These are phyloP conservation scores for Spirogloea muscicola DNA, from an alignment of 139 green algal species.

Conservation along the genomic window DNA sequence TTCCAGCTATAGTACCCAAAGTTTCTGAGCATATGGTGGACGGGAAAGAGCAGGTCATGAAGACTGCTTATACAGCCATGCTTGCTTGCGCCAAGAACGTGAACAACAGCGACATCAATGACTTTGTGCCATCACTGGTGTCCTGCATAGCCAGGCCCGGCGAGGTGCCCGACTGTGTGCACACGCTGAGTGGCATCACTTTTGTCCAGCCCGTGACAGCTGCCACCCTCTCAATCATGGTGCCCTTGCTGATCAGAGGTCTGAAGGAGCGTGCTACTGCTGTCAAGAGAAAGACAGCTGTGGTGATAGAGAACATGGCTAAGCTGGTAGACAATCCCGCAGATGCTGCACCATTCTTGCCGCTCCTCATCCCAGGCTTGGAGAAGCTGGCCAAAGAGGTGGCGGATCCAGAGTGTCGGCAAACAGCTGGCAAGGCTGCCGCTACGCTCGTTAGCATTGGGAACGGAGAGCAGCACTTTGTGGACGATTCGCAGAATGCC, in stretches of 20 bases:
- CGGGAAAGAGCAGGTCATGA: conserved; percentile 35
- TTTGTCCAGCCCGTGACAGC: conserved; percentile 51
- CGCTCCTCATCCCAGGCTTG: conserved; percentile 41
- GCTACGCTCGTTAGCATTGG: no score
- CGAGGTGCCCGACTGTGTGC: conserved; percentile 46
- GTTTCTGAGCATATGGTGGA: conserved; percentile 27
- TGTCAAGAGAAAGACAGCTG: conserved; percentile 50
- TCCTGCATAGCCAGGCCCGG: conserved; percentile 22
- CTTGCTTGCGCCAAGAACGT: conserved; percentile 27
- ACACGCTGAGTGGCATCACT: conserved; percentile 50
- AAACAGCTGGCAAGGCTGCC: conserved; percentile 40
- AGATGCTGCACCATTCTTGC: conserved; percentile 49
- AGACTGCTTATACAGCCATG: conserved; percentile 17
- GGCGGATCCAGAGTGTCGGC: conserved; percentile 51
- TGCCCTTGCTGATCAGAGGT: conserved; percentile 48
- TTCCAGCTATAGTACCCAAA: conserved; percentile 24
- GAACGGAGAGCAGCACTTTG: no score
- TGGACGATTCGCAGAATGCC: no score
- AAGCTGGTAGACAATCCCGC: conserved; percentile 51
- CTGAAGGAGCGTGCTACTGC: conserved; percentile 39
- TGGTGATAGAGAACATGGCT: conserved; percentile 55
- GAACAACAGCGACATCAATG: conserved; percentile 51
- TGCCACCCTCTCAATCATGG: conserved; percentile 47
- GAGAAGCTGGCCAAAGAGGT: conserved; percentile 45
- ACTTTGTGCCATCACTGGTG: conserved; percentile 42